Conservation (phyloP, 176 grass and related monocot genomes). For the Zoysia pacifica region DNA sequence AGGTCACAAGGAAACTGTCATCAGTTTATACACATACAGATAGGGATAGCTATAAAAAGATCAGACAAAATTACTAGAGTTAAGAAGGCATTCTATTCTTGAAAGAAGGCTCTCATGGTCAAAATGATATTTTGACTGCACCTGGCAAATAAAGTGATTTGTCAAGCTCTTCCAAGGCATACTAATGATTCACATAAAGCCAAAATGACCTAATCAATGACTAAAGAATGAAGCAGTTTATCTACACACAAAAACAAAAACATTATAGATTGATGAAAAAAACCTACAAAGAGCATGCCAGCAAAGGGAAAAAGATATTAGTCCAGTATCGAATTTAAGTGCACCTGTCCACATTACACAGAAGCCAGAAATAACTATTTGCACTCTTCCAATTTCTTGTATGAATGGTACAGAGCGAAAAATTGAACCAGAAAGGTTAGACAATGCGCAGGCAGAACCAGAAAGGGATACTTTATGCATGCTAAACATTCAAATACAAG, state of each 20-base stretch:
- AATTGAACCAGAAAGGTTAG: neutral
- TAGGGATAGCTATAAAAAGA: neutral
- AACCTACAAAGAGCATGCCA: neutral
- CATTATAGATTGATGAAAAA: neutral
- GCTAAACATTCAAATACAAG: neutral
- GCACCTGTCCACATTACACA: neutral
- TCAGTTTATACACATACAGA: neutral
- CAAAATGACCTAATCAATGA: neutral
- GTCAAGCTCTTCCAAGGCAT: neutral
- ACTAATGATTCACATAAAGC: neutral
- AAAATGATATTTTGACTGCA: conserved; percentile 5
- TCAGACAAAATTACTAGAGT: neutral
- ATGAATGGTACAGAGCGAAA: neutral
- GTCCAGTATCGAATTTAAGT: neutral
- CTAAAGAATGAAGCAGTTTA: neutral
- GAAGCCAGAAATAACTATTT: neutral
- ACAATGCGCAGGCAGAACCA: too few relatives aligned
- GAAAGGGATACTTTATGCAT: neutral
- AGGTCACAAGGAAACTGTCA: neutral
- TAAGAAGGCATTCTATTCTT: neutral
- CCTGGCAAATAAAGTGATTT: neutral
- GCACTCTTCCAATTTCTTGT: neutral
- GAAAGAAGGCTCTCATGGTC: neutral
- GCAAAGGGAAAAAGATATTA: neutral
- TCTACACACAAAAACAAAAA: neutral